Base-by-base conservation (phyloP, 805 yeast genomes). In the Ogataea angusta region DNA sequence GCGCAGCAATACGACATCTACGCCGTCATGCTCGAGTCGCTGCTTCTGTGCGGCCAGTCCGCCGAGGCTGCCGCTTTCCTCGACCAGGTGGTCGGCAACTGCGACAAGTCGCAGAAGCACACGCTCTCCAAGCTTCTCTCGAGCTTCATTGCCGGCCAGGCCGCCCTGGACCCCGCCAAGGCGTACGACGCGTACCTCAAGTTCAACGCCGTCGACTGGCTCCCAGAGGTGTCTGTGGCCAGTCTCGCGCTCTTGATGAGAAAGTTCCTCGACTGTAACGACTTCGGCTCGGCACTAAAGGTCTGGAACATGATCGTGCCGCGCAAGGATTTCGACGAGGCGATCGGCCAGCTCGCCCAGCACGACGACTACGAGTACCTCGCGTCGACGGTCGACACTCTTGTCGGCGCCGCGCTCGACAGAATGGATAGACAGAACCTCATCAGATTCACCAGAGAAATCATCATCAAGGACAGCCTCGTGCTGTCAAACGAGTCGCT, bases 31-130 rank as follows among this genome's bases (percentile, higher is more conserved):
- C 67, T 82, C 25, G 70, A 77, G 24, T 69, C 81, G 2, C 63
- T 83, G 38, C 68, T 78, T 10, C 63, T 66, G 37, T 73, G 76
- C 31, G 74, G 72, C 29, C 75, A 80, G 47, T 48, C 69, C 26
- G 64, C 67, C 7, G 49, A 72, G 29, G 80, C 87, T 3, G 70
- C 82, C 1, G 67, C 72, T 43, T 70, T 82, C 41, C 62, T 84
- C 51, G 85, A 82, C 53, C 64, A 69, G 29, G 64, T 82, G 5
- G 57, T 82, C 30, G 13, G 14, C 9, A 10, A 27, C 9, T 31
- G 16, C 17, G 25, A 19, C 21, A 49, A 66, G 0, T 35, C 48
- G 9, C 33, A 47, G 6, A 48, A 47, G n/a, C 40, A 47, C 10
- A 46, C 43, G 27, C 17, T 39, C 18, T 47, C 56, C 2, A 25